Evolutionary conservation across 148 eudicot genomes (phyloP).

Genomic region (Vaccinium myrtillus): DNA sequence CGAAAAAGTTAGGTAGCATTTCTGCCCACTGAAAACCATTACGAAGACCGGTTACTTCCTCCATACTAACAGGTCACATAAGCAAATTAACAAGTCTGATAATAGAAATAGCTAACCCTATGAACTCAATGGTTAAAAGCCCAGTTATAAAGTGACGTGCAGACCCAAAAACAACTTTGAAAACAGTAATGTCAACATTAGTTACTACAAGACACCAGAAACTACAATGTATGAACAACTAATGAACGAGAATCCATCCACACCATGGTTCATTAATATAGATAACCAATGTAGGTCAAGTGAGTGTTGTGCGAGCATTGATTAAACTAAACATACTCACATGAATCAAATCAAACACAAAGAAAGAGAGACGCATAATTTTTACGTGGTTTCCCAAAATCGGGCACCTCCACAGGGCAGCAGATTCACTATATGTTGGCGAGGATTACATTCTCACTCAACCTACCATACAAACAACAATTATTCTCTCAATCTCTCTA

Average conservation of each 20-base stretch:
- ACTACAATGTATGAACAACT: background rate
- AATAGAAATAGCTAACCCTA: background rate
- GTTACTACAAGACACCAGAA: background rate
- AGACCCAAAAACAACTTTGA: background rate
- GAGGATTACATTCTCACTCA: too few species aligned
- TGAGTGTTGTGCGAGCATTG: too few species aligned
- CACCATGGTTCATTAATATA: background rate
- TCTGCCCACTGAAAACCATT: background rate
- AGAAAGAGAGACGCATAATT: too few species aligned
- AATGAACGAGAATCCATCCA: background rate
- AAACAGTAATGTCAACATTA: background rate
- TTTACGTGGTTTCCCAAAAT: too few species aligned
- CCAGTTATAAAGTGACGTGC: background rate
- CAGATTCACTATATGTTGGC: too few species aligned
- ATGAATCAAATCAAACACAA: too few species aligned
- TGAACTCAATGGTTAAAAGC: background rate
- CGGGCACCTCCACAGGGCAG: too few species aligned
- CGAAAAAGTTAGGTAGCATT: conserved; percentile 1
- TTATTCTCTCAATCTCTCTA: too few species aligned
- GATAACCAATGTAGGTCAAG: background rate
- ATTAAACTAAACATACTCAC: too few species aligned
- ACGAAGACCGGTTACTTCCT: background rate
- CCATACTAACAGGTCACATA: background rate
- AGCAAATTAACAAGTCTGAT: background rate
- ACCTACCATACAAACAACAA: too few species aligned